These are phyloP conservation scores for Neonectria punicea DNA, from an alignment of 2,329 filamentous ascomycete genomes.

Conservation along the genomic window DNA sequence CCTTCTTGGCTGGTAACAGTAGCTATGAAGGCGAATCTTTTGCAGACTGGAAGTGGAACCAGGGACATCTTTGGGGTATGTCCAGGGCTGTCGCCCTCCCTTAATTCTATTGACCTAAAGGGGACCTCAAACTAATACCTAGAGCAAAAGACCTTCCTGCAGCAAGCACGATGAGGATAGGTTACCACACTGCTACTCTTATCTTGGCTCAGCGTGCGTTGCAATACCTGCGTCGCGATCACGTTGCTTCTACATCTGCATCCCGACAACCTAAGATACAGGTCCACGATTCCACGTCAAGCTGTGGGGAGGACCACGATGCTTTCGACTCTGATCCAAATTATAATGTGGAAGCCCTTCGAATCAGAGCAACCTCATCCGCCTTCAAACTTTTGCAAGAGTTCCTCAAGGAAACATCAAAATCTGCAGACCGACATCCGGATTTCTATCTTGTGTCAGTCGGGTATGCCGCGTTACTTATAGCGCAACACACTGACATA, in stretches of 20 bases:
- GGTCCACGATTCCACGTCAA: no score
- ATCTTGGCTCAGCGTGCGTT: neutral
- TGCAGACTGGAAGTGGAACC: neutral
- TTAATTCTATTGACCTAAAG: neutral
- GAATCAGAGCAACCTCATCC: neutral
- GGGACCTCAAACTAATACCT: neutral
- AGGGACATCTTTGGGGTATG: neutral
- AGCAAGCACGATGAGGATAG: neutral
- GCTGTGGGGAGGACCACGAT: no score
- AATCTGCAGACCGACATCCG: neutral
- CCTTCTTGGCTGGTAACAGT: neutral
- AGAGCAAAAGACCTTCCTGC: neutral
- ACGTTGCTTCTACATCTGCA: no score
- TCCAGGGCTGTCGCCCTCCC: no score
- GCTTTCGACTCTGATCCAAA: no score
- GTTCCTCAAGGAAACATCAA: neutral
- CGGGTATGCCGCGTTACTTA: neutral
- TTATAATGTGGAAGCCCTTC: neutral
- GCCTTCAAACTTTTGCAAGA: neutral
- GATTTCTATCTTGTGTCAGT: neutral
- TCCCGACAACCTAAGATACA: neutral
- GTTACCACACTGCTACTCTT: neutral
- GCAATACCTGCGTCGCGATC: neutral
- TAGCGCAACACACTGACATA: neutral
- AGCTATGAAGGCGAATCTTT: neutral